phyloP scores from a whole-genome alignment of 495 filamentous ascomycete species.

The Parathielavia appendiculata region DNA sequence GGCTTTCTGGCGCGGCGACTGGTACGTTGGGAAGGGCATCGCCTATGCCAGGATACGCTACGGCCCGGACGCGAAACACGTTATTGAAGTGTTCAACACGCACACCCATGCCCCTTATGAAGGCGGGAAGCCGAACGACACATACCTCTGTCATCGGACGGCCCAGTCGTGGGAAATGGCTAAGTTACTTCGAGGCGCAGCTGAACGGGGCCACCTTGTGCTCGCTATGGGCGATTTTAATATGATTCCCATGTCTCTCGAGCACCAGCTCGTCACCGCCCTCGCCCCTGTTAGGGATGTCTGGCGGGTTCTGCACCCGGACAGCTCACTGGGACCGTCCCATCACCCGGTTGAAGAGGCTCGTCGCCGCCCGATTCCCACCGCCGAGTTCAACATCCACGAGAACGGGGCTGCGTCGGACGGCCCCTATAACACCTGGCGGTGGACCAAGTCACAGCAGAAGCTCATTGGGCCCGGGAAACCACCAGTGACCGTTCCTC shows the following conservation, averaged over 20 bases:
- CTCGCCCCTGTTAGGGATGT: slow-evolving; percentile 74
- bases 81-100: slow-evolving; percentile 92
- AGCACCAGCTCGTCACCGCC: slow-evolving; percentile 75
- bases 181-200: slow-evolving; percentile 80
- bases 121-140: slow-evolving; percentile 62
- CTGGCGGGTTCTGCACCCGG: slow-evolving; percentile 76
- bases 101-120: slow-evolving; percentile 88
- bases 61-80: slow-evolving; percentile 58
- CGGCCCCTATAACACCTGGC: slow-evolving; percentile 83
- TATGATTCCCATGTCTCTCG: slow-evolving; percentile 81
- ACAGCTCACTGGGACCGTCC: slow-evolving; percentile 69
- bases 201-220: slow-evolving; percentile 77
- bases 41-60: slow-evolving; percentile 76
- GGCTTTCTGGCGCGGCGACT: slow-evolving; percentile 90
- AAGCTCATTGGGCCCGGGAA: slow-evolving; percentile 50
- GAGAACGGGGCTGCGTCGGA: slow-evolving; percentile 88
- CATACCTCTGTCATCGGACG: slow-evolving; percentile 81
- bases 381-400: slow-evolving; percentile 66
- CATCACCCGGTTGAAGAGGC: slow-evolving; percentile 58
- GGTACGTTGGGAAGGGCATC: slow-evolving; percentile 92
- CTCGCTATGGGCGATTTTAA: slow-evolving; percentile 92
- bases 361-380: slow-evolving; percentile 53
- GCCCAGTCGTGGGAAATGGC: slow-evolving; percentile 98
- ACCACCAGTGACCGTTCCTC: slow-evolving; percentile 46
- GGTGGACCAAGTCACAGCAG: slow-evolving; percentile 66